Evolutionary conservation across 208 protist genomes (phyloP), one percentile per base, ranked within the genome.

Genomic region (Wallacemonas collosoma): DNA sequence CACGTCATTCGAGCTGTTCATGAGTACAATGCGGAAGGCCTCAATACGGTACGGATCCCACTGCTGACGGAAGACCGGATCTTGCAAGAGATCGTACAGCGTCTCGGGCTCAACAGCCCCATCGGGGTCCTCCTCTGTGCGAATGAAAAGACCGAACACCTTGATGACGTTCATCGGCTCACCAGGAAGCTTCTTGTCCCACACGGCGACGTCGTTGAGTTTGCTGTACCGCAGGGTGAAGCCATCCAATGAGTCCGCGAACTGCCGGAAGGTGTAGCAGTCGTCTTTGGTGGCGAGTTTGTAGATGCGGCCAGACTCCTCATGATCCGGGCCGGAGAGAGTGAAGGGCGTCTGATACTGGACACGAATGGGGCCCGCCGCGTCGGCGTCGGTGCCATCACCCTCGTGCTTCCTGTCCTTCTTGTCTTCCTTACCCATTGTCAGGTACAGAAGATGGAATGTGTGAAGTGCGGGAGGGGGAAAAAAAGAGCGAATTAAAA

Each of bases 41-140:
- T 94, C 88, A 35, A 85, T 65, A 9, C 90, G 83, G 48, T 83
- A 86, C 3, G 61, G 72, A 69, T 97, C 94, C 92, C 94, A 97
- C 51, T 79, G 15, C 61, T 77, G 72, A 7, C 94, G 88, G 71
- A 87, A 97, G 36, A 91, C 62, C n/a, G 86, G 45, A 50, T 97
- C 94, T 45, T 97, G 90, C 58, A 97, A 60, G 73, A 95, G 75
- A 70, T 96, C 87, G 75, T 94, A 96, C 58, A 97, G 41, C 67
- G 36, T 64, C 38, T 63, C 39, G 35, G 41, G 43, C 54, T 73
- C 47, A 12, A 57, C 63, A 17, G 47, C 63, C 39, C 48, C 79
- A 47, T 66, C 40, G 7, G 73, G 75, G 67, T 76, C 75, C 1
- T 79, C 76, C 43, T 60, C 68, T 0, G 75, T 87, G 17, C 72